Evolutionary conservation across 441 rosid species (phyloP).

Genomic region (Erodium texanum): DNA sequence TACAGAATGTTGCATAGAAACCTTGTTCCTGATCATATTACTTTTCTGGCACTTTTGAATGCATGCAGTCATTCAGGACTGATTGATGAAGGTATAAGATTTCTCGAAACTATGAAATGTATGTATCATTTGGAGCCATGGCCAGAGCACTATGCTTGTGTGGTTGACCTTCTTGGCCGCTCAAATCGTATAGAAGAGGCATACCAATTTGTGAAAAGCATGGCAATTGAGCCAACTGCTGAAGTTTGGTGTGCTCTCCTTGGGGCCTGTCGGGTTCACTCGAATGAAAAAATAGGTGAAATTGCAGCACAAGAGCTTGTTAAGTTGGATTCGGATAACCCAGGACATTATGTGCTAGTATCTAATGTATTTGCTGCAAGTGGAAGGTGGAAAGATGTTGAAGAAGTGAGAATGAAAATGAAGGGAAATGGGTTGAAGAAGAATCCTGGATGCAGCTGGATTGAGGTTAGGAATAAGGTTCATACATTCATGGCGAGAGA

Average conservation of each 20-base stretch:
- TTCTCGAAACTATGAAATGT: slow-evolving; percentile 49
- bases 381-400: slow-evolving; percentile 64
- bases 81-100: slow-evolving; percentile 53
- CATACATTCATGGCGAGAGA: slow-evolving; percentile 58
- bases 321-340: slow-evolving; percentile 44
- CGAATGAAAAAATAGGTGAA: slow-evolving; percentile 64
- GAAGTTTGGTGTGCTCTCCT: slow-evolving; percentile 92
- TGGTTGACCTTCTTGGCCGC: slow-evolving; percentile 88
- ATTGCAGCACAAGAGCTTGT: slow-evolving; percentile 56
- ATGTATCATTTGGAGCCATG: slow-evolving; percentile 70
- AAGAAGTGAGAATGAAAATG: slow-evolving; percentile 55
- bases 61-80: slow-evolving; percentile 88
- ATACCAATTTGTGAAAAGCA: slow-evolving; percentile 49
- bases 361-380: slow-evolving; percentile 71
- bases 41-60: slow-evolving; percentile 65
- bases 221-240: slow-evolving; percentile 52
- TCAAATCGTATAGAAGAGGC: slow-evolving; percentile 66
- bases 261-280: slow-evolving; percentile 65
- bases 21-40: slow-evolving; percentile 57
- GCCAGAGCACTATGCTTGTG: slow-evolving; percentile 76
- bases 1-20: slow-evolving; percentile 37
- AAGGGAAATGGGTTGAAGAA: slow-evolving; percentile 64
- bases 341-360: slow-evolving; percentile 75
- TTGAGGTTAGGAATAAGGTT: slow-evolving; percentile 50
- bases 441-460: slow-evolving; percentile 86